Evolutionary conservation across 2,329 filamentous ascomycete genomes (phyloP).

Genomic region (Colletotrichum sp.): DNA sequence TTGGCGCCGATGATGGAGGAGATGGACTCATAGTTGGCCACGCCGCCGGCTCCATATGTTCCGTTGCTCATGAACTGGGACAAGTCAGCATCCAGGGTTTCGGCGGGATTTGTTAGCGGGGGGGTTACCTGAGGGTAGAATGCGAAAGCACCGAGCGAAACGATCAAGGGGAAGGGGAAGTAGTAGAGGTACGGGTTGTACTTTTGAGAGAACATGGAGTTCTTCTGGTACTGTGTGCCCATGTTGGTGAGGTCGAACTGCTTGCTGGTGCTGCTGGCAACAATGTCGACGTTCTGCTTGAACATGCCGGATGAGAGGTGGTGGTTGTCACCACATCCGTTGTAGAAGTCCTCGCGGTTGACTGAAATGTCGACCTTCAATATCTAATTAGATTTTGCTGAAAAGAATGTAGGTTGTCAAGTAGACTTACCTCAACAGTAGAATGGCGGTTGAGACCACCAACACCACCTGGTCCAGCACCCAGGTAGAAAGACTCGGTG

Average conservation of each 20-base stretch:
- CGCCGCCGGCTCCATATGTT: constrained; percentile 1
- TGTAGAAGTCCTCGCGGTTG: constrained; percentile 13
- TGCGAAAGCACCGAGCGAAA: not conserved
- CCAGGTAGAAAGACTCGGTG: constrained; percentile 8
- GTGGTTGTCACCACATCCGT: constrained; percentile 14
- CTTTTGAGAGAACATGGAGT: constrained; percentile 8
- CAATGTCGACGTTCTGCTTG: constrained; percentile 15
- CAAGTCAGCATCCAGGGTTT: not conserved
- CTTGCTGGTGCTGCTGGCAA: not conserved
- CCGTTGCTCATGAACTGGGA: constrained; percentile 13
- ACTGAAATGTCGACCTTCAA: not conserved
- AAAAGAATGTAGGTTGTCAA: too few species aligned
- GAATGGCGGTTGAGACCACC: constrained; percentile 15
- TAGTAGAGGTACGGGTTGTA: constrained; percentile 17
- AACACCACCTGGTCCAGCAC: not conserved
- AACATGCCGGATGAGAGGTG: constrained; percentile 9
- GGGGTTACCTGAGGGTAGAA: constrained; percentile 8
- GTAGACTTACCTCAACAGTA: constrained; percentile 8
- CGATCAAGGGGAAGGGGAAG: constrained; percentile 10
- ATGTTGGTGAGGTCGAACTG: constrained; percentile 14
- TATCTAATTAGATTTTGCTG: not conserved
- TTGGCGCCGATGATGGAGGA: constrained; percentile 11
- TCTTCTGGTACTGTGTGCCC: constrained; percentile 8
- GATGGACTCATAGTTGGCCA: constrained; percentile 15
- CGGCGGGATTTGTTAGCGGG: too few species aligned